These are phyloP conservation scores for Leavenworthia alabamica DNA, from an alignment of 345 rosid genomes.

Conservation along the genomic window DNA sequence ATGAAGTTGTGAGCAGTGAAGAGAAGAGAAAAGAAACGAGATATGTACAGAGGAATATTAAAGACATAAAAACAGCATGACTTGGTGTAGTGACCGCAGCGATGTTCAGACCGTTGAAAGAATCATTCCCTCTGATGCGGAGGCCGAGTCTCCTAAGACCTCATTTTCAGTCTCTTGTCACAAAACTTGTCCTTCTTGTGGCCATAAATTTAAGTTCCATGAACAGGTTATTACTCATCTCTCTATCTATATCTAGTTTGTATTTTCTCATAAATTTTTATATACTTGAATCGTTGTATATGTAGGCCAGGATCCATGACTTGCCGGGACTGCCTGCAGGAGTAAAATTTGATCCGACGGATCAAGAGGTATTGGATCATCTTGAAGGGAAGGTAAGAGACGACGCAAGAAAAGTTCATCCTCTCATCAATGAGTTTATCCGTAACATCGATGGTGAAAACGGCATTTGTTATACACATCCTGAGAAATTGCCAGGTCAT, in stretches of 20 bases:
- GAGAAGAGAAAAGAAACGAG: slow-evolving; percentile 22
- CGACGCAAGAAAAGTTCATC: slow-evolving; percentile 72
- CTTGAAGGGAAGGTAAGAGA: slow-evolving; percentile 79
- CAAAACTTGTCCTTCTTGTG: slow-evolving; percentile 84
- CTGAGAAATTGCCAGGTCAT: slow-evolving; percentile 88
- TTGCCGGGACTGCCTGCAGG: slow-evolving; percentile 96
- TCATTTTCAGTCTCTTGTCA: slow-evolving; percentile 16
- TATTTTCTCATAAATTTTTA: neutral
- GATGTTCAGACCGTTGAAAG: slow-evolving; percentile 57
- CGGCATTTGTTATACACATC: slow-evolving; percentile 97
- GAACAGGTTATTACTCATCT: slow-evolving; percentile 41
- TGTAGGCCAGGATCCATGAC: slow-evolving; percentile 69
- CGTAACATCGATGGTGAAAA: slow-evolving; percentile 91
- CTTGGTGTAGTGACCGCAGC: slow-evolving; percentile 87
- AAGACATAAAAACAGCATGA: slow-evolving; percentile 40
- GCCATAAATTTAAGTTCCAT: slow-evolving; percentile 67
- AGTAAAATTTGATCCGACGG: slow-evolving; percentile 96
- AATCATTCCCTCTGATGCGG: slow-evolving; percentile 29
- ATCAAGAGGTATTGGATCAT: slow-evolving; percentile 92
- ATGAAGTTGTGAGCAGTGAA: slow-evolving; percentile 29
- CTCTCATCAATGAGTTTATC: slow-evolving; percentile 86
- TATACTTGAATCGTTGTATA: neutral
- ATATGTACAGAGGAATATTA: slow-evolving; percentile 33
- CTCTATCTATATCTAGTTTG: neutral
- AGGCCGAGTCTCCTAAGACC: slow-evolving; percentile 18